Percentiles rank a stretch among this genome's conserved stretches.
Evolutionary conservation across 2,329 filamentous ascomycete genomes (phyloP).

Genomic region (Colletotrichum musicola): DNA sequence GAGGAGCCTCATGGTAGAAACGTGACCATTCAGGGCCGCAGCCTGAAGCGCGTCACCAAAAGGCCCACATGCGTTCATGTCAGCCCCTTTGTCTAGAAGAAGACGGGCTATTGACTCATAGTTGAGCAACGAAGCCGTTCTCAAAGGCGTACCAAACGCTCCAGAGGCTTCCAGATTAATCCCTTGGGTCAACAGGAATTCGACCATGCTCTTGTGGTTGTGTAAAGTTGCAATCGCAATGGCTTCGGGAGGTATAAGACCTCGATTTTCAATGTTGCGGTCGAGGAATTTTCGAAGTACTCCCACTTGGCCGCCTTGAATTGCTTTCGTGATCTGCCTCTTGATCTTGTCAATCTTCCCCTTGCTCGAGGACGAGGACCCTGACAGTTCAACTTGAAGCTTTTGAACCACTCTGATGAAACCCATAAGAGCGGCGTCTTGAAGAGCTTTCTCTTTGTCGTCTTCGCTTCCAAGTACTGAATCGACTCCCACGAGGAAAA

Average conservation of each 20-base stretch:
- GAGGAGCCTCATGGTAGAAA: background rate
- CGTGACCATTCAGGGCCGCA: background rate
- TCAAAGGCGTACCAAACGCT: background rate
- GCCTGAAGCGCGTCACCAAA: background rate
- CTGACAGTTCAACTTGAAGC: background rate
- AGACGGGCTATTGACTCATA: background rate
- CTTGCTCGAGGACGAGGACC: too few relatives aligned
- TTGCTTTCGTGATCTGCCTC: background rate
- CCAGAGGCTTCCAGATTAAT: background rate
- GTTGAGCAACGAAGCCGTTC: background rate
- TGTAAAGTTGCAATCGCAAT: background rate
- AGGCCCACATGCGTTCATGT: background rate
- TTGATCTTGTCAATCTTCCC: too few relatives aligned
- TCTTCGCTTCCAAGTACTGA: background rate
- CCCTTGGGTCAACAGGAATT: background rate
- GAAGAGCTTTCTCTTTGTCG: background rate
- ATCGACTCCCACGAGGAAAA: background rate
- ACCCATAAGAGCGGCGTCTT: background rate
- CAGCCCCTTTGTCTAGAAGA: background rate
- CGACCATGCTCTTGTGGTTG: background rate
- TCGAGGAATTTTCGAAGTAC: background rate
- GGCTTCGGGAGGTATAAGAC: background rate
- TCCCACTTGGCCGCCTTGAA: background rate
- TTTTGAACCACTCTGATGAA: background rate
- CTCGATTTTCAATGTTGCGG: fast-evolving